Conservation (phyloP, 331 rosid genomes). For the Quercus lobata region DNA sequence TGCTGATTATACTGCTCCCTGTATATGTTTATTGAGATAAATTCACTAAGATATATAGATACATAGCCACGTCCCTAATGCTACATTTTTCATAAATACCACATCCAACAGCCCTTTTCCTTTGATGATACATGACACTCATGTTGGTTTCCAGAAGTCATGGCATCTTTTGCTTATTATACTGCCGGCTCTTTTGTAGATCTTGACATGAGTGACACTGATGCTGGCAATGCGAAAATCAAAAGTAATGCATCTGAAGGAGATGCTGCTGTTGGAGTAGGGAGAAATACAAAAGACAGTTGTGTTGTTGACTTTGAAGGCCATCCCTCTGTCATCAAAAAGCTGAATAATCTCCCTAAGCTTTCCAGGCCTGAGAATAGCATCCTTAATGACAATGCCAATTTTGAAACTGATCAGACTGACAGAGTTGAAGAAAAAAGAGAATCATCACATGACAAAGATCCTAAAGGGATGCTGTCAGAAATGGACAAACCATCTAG, state of each 20-base stretch:
- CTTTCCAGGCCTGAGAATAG: conserved; percentile 17
- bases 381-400: conserved; percentile 16
- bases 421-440: conserved; percentile 32
- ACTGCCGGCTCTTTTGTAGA: conserved; percentile 22
- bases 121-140: neutral
- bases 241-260: conserved; percentile 28
- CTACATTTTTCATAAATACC: neutral
- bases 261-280: conserved; percentile 20
- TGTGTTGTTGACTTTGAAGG: conserved; percentile 10
- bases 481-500: conserved; percentile 23
- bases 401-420: conserved; percentile 18
- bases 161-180: conserved; percentile 23
- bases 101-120: neutral
- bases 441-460: conserved; percentile 28
- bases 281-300: conserved; percentile 17
- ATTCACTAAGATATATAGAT: neutral
- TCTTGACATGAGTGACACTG: conserved; percentile 20
- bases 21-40: neutral
- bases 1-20: conserved; percentile 17
- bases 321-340: conserved; percentile 20
- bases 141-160: neutral
- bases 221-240: conserved; percentile 27
- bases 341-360: conserved; percentile 16
- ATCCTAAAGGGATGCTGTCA: conserved; percentile 22
- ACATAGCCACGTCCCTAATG: neutral